Evolutionary conservation across 2,329 filamentous ascomycete genomes (phyloP).

Genomic region (Lojkania enalia): DNA sequence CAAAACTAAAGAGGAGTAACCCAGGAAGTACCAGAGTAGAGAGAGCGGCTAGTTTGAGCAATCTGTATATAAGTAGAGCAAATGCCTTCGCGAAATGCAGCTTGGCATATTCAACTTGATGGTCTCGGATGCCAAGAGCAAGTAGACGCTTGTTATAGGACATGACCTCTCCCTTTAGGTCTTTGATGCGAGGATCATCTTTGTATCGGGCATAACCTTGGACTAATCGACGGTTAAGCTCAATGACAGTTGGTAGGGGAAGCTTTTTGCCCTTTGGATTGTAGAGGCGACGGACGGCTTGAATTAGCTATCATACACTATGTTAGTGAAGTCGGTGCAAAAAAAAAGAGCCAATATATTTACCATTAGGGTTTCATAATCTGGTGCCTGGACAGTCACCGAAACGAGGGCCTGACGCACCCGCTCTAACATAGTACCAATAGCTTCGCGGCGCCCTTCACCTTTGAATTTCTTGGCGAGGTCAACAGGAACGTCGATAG

Average conservation of each 20-base stretch:
- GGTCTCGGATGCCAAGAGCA: slow-evolving; percentile 85
- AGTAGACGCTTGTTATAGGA: slow-evolving; percentile 86
- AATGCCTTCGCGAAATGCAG: slow-evolving; percentile 78
- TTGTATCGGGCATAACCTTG: slow-evolving; percentile 93
- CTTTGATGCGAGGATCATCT: slow-evolving; percentile 80
- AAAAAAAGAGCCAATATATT: slow-evolving; percentile 2
- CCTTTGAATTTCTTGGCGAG: slow-evolving; percentile 83
- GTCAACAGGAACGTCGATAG: slow-evolving; percentile 80
- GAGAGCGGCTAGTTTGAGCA: slow-evolving; percentile 75
- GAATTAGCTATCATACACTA: slow-evolving; percentile 66
- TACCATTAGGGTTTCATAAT: slow-evolving; percentile 94
- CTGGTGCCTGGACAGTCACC: slow-evolving; percentile 88
- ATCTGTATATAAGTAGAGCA: slow-evolving; percentile 75
- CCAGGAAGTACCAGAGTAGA: slow-evolving; percentile 83
- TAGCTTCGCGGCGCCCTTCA: slow-evolving; percentile 77
- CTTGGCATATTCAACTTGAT: slow-evolving; percentile 90
- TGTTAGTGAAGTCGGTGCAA: slow-evolving; percentile 32
- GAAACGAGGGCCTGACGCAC: slow-evolving; percentile 83
- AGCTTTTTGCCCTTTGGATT: slow-evolving; percentile 93
- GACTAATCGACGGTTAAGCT: slow-evolving; percentile 88
- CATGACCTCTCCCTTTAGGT: slow-evolving; percentile 73
- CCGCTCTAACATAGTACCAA: slow-evolving; percentile 80
- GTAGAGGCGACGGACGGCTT: slow-evolving; percentile 90
- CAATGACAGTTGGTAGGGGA: slow-evolving; percentile 87
- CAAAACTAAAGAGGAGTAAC: slow-evolving; percentile 73